These are phyloP conservation scores for Fusarium globosum DNA, from an alignment of 2,329 filamentous ascomycete species.

Conservation along the genomic window DNA sequence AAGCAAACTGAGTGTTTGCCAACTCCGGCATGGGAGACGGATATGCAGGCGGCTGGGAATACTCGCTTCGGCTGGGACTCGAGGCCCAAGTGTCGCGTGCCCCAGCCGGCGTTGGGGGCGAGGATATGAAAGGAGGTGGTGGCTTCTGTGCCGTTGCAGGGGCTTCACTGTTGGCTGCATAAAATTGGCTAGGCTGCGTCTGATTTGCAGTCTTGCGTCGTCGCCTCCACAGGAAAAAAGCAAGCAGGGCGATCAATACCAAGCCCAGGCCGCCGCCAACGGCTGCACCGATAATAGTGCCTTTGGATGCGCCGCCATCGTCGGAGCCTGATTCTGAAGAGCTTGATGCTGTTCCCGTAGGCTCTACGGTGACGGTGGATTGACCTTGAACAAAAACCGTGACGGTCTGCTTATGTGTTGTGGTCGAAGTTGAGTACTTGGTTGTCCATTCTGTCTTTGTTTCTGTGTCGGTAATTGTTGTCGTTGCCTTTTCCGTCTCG, in stretches of 20 bases:
- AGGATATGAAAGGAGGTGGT: neutral
- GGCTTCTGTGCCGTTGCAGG: neutral
- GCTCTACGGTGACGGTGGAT: neutral
- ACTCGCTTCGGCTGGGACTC: neutral
- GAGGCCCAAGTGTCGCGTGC: neutral
- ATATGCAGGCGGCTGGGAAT: neutral
- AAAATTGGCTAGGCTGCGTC: neutral
- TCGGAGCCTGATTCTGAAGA: neutral
- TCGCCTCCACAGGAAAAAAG: neutral
- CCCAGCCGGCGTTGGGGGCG: neutral
- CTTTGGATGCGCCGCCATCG: neutral
- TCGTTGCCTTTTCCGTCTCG: neutral
- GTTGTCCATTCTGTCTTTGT: neutral
- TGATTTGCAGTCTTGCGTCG: neutral
- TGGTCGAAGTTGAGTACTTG: neutral
- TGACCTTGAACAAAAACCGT: neutral
- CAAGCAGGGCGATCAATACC: neutral
- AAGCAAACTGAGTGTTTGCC: neutral
- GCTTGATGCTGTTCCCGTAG: neutral
- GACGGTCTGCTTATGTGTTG: neutral
- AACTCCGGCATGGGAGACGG: neutral
- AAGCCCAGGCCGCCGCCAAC: neutral
- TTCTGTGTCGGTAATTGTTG: neutral
- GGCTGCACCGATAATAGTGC: neutral
- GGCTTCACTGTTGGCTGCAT: neutral